These are phyloP conservation scores for Exophiala oligosperma DNA, from an alignment of 2,329 filamentous ascomycete species.

Conservation along the genomic window DNA sequence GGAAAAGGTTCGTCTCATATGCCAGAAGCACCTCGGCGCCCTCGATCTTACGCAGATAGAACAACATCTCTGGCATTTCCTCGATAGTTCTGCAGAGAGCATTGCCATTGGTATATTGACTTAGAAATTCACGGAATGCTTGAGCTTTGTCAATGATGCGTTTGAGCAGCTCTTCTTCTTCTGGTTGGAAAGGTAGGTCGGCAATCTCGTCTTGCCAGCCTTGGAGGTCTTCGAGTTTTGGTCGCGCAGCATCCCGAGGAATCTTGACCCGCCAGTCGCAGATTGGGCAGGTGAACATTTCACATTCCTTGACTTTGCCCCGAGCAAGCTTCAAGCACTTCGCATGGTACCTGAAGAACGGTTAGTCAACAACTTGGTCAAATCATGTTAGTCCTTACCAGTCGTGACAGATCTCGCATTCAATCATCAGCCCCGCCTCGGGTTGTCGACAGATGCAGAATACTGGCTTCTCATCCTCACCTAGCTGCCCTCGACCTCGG, in stretches of 20 bases:
- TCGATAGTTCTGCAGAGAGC: slow-evolving; percentile 69
- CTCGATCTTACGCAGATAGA: slow-evolving; percentile 95
- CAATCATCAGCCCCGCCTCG: slow-evolving; percentile 99
- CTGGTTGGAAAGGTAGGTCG: slow-evolving; percentile 84
- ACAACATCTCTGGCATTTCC: slow-evolving; percentile 85
- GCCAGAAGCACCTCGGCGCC: slow-evolving; percentile 90
- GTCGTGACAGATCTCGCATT: slow-evolving; percentile 96
- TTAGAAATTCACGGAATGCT: slow-evolving; percentile 79
- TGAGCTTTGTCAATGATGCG: slow-evolving; percentile 83
- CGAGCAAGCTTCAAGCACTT: slow-evolving; percentile 97
- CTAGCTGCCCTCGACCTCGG: slow-evolving; percentile 51
- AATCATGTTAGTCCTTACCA: slow-evolving; percentile 63
- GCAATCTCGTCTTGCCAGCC: slow-evolving; percentile 81
- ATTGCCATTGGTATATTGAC: slow-evolving; percentile 75
- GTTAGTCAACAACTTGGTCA: slow-evolving; percentile 31
- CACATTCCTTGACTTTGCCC: slow-evolving; percentile 96
- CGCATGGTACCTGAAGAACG: slow-evolving; percentile 75
- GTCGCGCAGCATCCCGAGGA: slow-evolving; percentile 89
- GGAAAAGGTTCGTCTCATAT: slow-evolving; percentile 96
- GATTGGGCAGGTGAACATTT: slow-evolving; percentile 97
- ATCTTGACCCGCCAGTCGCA: slow-evolving; percentile 98
- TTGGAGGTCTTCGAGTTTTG: slow-evolving; percentile 87
- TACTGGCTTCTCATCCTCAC: slow-evolving; percentile 70
- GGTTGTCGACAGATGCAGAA: slow-evolving; percentile 95
- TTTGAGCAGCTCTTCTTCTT: slow-evolving; percentile 85